Base-by-base conservation (phyloP, 805 yeast genomes). In the Komagataella populi region DNA sequence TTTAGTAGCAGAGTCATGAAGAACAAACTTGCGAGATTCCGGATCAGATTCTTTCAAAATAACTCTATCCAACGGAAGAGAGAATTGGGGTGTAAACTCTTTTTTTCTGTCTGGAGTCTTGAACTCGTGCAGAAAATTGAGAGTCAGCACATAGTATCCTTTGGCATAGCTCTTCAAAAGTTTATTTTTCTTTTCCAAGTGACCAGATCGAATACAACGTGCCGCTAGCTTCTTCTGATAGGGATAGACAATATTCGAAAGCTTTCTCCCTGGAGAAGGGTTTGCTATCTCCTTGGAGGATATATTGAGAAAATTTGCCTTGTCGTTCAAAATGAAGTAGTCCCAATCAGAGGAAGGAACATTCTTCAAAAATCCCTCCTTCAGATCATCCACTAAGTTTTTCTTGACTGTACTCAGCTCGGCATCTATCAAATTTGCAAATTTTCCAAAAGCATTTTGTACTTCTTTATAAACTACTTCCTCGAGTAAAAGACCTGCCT, bases 271-370 rank as follows among this genome's bases (percentile, higher is more conserved):
- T 47, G 63, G 63, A 8, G 39, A 30, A 30, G 74, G 76, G n/a
- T 45, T 47, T 36, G 60, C 63, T 22, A 46, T 46, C 44, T 55
- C 49, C 18, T 24, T 23, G 6, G 67, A 59, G 14, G 68, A 55
- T 4, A 75, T 61, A 53, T 67, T 68, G 36, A 76, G 53, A 49
- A 77, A 69, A 52, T 70, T 67, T 24, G 67, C 70, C 24, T 70
- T 70, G 48, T 70, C 67, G 52, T 76, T 69, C 47, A 68, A 58
- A 49, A 83, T 78, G 54, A 81, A 83, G 49, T 76, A 76, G 59
- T 83, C 85, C 88, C 88, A 83, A 63, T 83, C 90, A 55, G 76
- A 67, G 46, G 73, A 74, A n/a, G 79, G 72, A 49, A 80, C 83
- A 57, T 80, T 81, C 58, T 72, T 63, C 57, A 77, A 59, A 63